Conservation (phyloP, 2,329 filamentous ascomycete genomes). For the Pyrenochaeta sp. region DNA sequence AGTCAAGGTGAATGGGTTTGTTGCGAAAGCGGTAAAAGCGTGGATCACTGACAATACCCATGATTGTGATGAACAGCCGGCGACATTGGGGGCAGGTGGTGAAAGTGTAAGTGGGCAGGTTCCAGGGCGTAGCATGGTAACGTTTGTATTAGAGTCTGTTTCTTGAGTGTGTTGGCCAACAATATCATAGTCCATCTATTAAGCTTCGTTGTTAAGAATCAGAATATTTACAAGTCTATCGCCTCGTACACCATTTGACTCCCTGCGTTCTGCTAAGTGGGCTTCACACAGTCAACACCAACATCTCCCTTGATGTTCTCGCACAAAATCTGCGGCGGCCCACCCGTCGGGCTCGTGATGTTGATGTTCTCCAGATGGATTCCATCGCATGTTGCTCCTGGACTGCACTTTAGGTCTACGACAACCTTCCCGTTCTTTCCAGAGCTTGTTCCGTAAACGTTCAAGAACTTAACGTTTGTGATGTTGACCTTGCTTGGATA, state of each 20-base stretch:
- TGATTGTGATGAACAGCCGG: constrained; percentile 28
- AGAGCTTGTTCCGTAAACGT: constrained; percentile 65
- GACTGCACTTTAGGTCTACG: constrained; percentile 64
- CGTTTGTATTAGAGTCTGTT: constrained; percentile 28
- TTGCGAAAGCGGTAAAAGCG: constrained; percentile 34
- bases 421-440: constrained; percentile 65
- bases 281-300: constrained; percentile 49
- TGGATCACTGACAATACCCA: constrained; percentile 51
- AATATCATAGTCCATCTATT: neutral
- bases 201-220: neutral
- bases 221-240: neutral
- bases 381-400: constrained; percentile 65
- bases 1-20: constrained; percentile 41
- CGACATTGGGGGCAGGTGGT: constrained; percentile 25
- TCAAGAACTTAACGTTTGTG: constrained; percentile 66
- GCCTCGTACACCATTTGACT: neutral
- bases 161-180: neutral
- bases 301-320: constrained; percentile 56
- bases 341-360: constrained; percentile 61
- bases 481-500: constrained; percentile 67
- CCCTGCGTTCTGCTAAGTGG: constrained; percentile 39
- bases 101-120: constrained; percentile 29
- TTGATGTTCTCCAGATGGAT: constrained; percentile 65
- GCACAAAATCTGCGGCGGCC: constrained; percentile 55
- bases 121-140: constrained; percentile 38